Evolutionary conservation across 192 early-diverging fungal genomes (phyloP).

Genomic region (Backusella tarrabulga): DNA sequence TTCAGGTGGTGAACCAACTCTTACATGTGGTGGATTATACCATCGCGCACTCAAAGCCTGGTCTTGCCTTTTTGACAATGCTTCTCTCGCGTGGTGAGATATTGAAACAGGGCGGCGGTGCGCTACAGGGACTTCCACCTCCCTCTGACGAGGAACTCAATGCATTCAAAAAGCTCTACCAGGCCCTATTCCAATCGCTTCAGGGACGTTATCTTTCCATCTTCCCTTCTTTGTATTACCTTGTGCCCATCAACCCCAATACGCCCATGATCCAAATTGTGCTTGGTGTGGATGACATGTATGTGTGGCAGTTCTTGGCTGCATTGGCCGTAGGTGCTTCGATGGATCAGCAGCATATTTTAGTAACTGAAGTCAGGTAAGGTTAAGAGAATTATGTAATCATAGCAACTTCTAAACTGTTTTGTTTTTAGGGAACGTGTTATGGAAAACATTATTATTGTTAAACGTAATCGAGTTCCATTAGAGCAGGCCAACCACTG

Average conservation of each 20-base stretch:
- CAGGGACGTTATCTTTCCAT: slow-evolving; percentile 72
- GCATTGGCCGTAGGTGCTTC: slow-evolving; percentile 93
- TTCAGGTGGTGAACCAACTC: slow-evolving; percentile 78
- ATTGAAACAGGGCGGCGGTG: slow-evolving; percentile 69
- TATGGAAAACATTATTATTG: slow-evolving; percentile 70
- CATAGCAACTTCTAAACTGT: background rate
- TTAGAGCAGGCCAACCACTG: slow-evolving; percentile 60
- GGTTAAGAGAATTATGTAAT: background rate
- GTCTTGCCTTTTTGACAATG: slow-evolving; percentile 87
- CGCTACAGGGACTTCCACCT: slow-evolving; percentile 43
- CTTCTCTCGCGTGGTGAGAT: slow-evolving; percentile 90
- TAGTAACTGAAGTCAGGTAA: slow-evolving; percentile 89
- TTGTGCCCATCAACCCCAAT: slow-evolving; percentile 38
- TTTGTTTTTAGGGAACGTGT: slow-evolving; percentile 64
- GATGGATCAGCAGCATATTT: slow-evolving; percentile 89
- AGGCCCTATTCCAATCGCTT: slow-evolving; percentile 74
- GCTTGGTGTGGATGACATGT: slow-evolving; percentile 71
- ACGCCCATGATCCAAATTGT: slow-evolving; percentile 33
- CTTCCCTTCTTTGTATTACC: slow-evolving; percentile 58
- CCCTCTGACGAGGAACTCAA: slow-evolving; percentile 48
- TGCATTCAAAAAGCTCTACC: slow-evolving; percentile 80
- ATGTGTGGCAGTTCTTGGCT: slow-evolving; percentile 98
- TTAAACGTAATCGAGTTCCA: slow-evolving; percentile 56
- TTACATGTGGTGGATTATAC: slow-evolving; percentile 85
- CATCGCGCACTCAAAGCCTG: slow-evolving; percentile 81